Conservation (phyloP, 78 protist species). For the Guillardia theta region DNA sequence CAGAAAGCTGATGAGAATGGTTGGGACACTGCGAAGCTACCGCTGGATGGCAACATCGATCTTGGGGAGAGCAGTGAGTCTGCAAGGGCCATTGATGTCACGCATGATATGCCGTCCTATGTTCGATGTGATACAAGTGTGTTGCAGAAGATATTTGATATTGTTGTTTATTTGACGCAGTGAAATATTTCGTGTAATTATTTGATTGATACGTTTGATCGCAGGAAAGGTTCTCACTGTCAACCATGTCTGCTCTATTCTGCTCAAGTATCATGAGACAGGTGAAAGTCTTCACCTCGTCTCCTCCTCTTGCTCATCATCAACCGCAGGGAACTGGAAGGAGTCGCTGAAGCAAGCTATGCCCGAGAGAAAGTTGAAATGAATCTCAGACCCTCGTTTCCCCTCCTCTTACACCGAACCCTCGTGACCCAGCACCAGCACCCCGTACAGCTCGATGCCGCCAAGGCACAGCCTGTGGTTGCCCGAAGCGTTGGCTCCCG, state of each 20-base stretch:
- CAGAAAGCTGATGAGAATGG: background rate
- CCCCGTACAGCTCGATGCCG: background rate
- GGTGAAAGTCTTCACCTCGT: background rate
- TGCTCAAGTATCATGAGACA: background rate
- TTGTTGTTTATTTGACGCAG: no score
- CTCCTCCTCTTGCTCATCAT: background rate
- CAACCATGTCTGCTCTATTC: background rate
- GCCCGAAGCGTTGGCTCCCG: background rate
- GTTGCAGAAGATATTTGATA: background rate
- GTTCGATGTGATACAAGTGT: background rate
- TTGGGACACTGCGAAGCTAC: background rate
- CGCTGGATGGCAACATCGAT: background rate
- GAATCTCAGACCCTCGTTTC: no score
- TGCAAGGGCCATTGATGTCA: background rate
- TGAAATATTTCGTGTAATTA: no score
- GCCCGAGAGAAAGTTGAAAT: background rate
- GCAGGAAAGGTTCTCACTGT: slow-evolving; percentile 8
- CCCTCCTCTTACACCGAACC: no score
- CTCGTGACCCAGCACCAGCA: background rate
- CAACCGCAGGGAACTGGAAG: background rate
- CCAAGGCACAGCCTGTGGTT: background rate
- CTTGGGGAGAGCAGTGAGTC: background rate
- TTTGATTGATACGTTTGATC: no score
- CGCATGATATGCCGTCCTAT: background rate
- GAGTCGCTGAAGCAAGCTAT: background rate